Evolutionary conservation across 176 grass and related monocot species (phyloP), one percentile per base, ranked within the genome.

Genomic region (Avena insularis): DNA sequence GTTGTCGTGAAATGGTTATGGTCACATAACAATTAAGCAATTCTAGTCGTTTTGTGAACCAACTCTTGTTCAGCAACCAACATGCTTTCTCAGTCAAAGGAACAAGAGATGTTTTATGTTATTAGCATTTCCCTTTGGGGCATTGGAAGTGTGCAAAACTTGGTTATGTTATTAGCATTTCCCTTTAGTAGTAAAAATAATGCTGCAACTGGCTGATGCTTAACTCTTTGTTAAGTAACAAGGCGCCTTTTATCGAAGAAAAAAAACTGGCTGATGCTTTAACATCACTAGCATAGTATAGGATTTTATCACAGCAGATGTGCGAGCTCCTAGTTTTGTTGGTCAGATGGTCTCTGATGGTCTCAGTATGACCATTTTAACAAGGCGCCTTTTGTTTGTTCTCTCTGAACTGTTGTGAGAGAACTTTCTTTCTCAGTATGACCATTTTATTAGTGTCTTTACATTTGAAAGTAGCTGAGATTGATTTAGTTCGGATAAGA

Each of bases 301-400:
- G 51, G 72, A 47, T 77, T 66, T 68, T 76, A 55, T 9, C 75
- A 72, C 12, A 35, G 49, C 48, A 14, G 20, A 79, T 59, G 70
- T 60, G 20, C 57, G 58, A 61, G 49, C 40, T 83, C 25, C 9
- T 20, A 60, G 38, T 29, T 75, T 76, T 50, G 56, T 29, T 57
- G 33, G 27, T 56, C 33, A 49, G 25, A 31, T 63, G 43, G 19
- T 84, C 45, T 75, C 27, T 40, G 38, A 40, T 40, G 25, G 25
- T 40, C 38, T 40, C 38, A 40, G 38, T 40, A 40, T 40, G 38
- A 40, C 38, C 0, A 40, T 33, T 33, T 2, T 33, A 33, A 25
- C 25, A 25, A 25, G 25, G 25, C 25, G 25, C 25, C 25, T 25
- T 25, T 25, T 25, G 25, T 25, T 25, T 25, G 25, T 25, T 25